Percentiles rank a stretch among this genome's conserved stretches.
Conservation (phyloP, 2,329 filamentous ascomycete genomes). For the Meredithiella fracta region DNA sequence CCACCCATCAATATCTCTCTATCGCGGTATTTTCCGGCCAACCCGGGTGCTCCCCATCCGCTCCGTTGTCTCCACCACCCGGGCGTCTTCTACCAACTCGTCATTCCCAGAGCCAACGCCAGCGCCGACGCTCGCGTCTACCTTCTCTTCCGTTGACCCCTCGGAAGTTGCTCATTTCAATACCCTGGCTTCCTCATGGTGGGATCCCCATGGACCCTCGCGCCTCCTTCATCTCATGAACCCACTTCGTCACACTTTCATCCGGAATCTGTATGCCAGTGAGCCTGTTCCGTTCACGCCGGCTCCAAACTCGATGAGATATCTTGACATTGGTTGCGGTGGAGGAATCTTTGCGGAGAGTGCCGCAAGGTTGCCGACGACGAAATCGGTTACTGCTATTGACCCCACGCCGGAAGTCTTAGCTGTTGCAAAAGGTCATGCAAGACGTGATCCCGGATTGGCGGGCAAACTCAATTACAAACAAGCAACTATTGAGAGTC, state of each 20-base stretch:
- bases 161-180: conserved; percentile 91
- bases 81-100: conserved; percentile 16
- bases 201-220: conserved; percentile 87
- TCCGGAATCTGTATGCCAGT: conserved; percentile 48
- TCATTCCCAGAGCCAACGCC: not conserved
- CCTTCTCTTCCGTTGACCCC: conserved; percentile 60
- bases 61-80: not conserved
- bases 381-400: conserved; percentile 52
- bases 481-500: conserved; percentile 60
- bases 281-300: conserved; percentile 29
- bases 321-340: conserved; percentile 87
- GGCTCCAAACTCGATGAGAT: conserved; percentile 35
- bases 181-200: conserved; percentile 83
- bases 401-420: conserved; percentile 64
- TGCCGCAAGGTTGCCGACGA: conserved; percentile 51
- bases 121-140: not conserved
- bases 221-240: conserved; percentile 96
- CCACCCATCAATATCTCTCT: not conserved
- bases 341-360: conserved; percentile 93
- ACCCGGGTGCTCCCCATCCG: not conserved
- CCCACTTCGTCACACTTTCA: conserved; percentile 86
- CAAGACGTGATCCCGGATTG: conserved; percentile 55
- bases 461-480: conserved; percentile 50
- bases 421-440: conserved; percentile 59
- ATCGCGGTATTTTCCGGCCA: not conserved